phyloP scores from a whole-genome alignment of 441 rosid genomes.

The Eruca vesicaria region DNA sequence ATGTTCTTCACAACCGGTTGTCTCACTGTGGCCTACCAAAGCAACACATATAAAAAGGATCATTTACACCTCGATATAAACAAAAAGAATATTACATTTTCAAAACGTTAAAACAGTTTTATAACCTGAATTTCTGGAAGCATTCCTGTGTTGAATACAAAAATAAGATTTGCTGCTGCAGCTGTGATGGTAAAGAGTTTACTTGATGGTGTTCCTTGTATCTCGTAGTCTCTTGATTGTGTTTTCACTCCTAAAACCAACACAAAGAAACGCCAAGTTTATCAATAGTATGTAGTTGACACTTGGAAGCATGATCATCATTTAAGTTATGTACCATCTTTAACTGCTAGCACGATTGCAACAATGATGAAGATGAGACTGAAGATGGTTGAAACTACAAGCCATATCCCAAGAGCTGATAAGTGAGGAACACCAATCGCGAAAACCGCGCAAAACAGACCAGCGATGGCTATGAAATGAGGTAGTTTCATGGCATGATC shows the following conservation, averaged over 20 bases:
- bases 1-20: constrained; percentile 7
- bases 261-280: not conserved
- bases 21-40: constrained; percentile 5
- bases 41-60: not conserved
- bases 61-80: not conserved
- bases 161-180: not conserved
- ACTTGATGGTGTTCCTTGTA: constrained; percentile 7
- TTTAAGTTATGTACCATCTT: constrained; percentile 51
- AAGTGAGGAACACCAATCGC: constrained; percentile 82
- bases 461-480: constrained; percentile 72
- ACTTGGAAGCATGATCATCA: constrained; percentile 7
- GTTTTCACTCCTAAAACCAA: not conserved
- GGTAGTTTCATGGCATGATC: constrained; percentile 74
- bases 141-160: constrained; percentile 15
- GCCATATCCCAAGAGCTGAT: constrained; percentile 84
- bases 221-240: constrained; percentile 16
- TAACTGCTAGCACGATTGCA: constrained; percentile 55
- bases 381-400: constrained; percentile 73
- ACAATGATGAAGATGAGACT: constrained; percentile 59
- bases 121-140: too few relatives aligned
- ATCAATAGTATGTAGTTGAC: not conserved
- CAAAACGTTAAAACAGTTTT: too few relatives aligned
- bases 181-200: constrained; percentile 6
- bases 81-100: not conserved
- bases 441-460: constrained; percentile 69